Evolutionary conservation across 2,329 filamentous ascomycete genomes (phyloP), one percentile per base, ranked within the genome.

Genomic region (Geosmithia morbida): DNA sequence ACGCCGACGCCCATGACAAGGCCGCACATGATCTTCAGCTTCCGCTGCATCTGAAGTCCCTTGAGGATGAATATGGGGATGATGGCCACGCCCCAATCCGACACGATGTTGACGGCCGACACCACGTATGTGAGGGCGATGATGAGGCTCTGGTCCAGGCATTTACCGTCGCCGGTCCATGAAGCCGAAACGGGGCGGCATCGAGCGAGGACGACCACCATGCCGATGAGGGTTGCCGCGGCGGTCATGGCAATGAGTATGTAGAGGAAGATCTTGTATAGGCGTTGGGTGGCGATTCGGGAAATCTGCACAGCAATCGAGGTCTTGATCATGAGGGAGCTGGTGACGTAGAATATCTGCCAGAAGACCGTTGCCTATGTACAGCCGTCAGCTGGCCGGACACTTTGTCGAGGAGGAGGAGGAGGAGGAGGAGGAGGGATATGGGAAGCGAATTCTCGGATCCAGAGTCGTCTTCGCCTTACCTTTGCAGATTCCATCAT

Each of bases 51-150:
- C 41, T 54, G 48, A 2, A 54, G 40, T 4, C 50, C 43, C 11
- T 49, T 45, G 1, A 55, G 48, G 18, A 54, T 41, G 19, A 55
- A 50, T 3, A 61, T 47, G 0, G 56, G 46, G 2, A 62, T 51
- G 1, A 57, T 54, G 0, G 48, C 48, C 2, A 61, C 43, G 7
- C 22, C 41, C 13, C 51, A 45, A 29, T 63, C 60, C 0, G 59
- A 61, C 1, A 59, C 19, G 1, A 63, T 57, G 20, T 63, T 62
- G 16, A 53, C 49, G 2, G 52, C 51, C 0, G 58, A 61, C 10
- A 56, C 56, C 1, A 56, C 56, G 1, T 57, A 60, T 0, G 54
- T 57, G 52, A 61, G 57, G 41, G 59, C 56, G 1, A 49, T 52
- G 1, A 60, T 56, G 2, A 49, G 49, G 0, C 41, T 47, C 3